Percentiles rank a stretch among this genome's conserved stretches.
Conservation (phyloP, 176 grass and related monocot species). For the Musa acuminata region DNA sequence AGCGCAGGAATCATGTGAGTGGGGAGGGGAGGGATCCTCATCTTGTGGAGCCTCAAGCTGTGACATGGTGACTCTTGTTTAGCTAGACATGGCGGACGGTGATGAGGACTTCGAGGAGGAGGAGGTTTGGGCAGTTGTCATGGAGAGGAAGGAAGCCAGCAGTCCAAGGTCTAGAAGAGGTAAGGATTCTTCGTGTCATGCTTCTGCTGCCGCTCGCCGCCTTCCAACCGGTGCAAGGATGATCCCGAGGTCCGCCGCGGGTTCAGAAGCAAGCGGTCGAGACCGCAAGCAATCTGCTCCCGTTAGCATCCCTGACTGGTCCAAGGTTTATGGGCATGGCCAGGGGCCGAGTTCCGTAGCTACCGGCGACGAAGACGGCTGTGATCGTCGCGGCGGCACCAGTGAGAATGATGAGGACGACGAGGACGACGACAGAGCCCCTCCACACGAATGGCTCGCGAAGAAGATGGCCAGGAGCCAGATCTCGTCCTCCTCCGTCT, state of each 20-base stretch:
- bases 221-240: constrained; percentile 12
- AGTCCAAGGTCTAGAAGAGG: neutral
- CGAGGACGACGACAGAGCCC: constrained; percentile 17
- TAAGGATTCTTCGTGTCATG: constrained; percentile 9
- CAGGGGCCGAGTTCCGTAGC: neutral
- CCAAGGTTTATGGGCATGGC: constrained; percentile 27
- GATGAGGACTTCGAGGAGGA: constrained; percentile 43
- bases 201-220: neutral
- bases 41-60: too few relatives aligned
- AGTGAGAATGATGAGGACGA: constrained; percentile 11
- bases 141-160: neutral
- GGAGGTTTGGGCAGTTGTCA: constrained; percentile 31
- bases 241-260: constrained; percentile 3
- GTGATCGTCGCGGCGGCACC: too few relatives aligned
- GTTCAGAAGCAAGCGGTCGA: constrained; percentile 2
- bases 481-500: constrained; percentile 47
- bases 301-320: constrained; percentile 43
- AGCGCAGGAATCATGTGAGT: too few relatives aligned
- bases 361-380: neutral
- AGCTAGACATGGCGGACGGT: neutral
- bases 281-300: constrained; percentile 18
- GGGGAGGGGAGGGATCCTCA: too few relatives aligned
- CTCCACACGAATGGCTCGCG: constrained; percentile 49
- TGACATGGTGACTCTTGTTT: too few relatives aligned
- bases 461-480: constrained; percentile 41